Evolutionary conservation across 2,329 filamentous ascomycete species (phyloP), one percentile per base, ranked within the genome.

Genomic region (Pleomassaria siparia): DNA sequence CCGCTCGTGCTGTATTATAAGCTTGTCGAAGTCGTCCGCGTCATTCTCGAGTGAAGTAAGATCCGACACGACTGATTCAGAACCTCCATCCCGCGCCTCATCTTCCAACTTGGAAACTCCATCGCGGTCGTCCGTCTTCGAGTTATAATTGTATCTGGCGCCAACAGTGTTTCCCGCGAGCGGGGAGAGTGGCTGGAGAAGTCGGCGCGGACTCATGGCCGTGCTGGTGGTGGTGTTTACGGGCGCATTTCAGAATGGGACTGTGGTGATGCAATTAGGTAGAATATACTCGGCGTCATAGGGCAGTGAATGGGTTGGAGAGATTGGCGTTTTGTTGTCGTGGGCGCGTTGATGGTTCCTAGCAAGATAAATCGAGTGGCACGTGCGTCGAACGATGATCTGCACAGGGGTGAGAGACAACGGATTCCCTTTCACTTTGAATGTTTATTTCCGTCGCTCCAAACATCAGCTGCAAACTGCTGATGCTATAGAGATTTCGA

Each of bases 21-120:
- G 64, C 43, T 66, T 66, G 13, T 74, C 75, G 49, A 79, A 76
- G 1, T 76, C 74, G 55, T 77, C 74, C 16, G 70, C 73, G 35
- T 61, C 63, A 47, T 72, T 73, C 50, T 72, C 70, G 44, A 75
- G 56, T 10, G 64, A 64, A 25, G 64, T 72, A 29, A 75, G 52
- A 26, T 64, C 67, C 10, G 72, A 64, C 13, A 59, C 52, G 25
- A 59, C 53, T 3, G 63, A 66, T 20, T 44, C 60, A 10, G 49
- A 39, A 29, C 57, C 54, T 4, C 58, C 61, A 40, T 62, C 55
- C 40, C 47, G 54, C 43, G 50, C 53, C 21, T 57, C 50, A 30
- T 45, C 42, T 26, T 54, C 55, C 62, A 66, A 67, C 30, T 51
- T 45, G 30, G 41, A 43, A 33, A 36, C 40, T 43, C 54, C 58